Conservation (phyloP, 371 early-diverging fungal species). For the Encephalitozoon romaleae region DNA sequence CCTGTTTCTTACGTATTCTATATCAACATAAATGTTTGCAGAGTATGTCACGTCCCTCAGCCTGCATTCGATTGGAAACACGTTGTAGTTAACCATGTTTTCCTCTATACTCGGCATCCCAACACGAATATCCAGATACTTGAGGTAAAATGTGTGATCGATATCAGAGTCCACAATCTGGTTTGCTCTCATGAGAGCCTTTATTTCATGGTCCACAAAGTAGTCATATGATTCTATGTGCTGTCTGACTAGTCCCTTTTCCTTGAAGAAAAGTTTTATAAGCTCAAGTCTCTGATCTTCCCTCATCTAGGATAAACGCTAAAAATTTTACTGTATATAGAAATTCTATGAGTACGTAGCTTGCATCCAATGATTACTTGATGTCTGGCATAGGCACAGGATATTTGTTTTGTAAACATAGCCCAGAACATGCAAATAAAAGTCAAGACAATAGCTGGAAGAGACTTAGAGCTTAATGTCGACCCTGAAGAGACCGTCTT, state of each 20-base stretch:
- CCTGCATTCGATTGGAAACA: slow-evolving; percentile 96
- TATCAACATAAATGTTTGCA: slow-evolving; percentile 83
- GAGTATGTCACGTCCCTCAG: slow-evolving; percentile 94
- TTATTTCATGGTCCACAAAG: slow-evolving; percentile 85
- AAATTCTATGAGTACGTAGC: too few species aligned
- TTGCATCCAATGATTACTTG: not conserved
- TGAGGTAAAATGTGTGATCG: slow-evolving; percentile 86
- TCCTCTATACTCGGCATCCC: slow-evolving; percentile 64
- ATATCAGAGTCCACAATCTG: slow-evolving; percentile 88
- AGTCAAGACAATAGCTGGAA: slow-evolving; percentile 51
- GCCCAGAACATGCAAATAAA: slow-evolving; percentile 44
- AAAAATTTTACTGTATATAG: not conserved
- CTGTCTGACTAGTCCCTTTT: slow-evolving; percentile 95
- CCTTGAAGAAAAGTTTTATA: slow-evolving; percentile 85
- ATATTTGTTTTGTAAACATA: slow-evolving; percentile 13
- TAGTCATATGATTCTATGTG: slow-evolving; percentile 99
- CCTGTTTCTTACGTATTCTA: slow-evolving; percentile 83
- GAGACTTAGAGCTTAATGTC: slow-evolving; percentile 46
- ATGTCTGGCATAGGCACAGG: not conserved
- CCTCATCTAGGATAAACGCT: not conserved
- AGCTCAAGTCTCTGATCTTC: slow-evolving; percentile 58
- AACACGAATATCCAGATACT: slow-evolving; percentile 63
- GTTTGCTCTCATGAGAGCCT: slow-evolving; percentile 85
- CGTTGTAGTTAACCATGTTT: slow-evolving; percentile 57
- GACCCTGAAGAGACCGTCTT: slow-evolving; percentile 37